phyloP scores from a whole-genome alignment of 345 rosid genomes.

The Boechera retrofracta region DNA sequence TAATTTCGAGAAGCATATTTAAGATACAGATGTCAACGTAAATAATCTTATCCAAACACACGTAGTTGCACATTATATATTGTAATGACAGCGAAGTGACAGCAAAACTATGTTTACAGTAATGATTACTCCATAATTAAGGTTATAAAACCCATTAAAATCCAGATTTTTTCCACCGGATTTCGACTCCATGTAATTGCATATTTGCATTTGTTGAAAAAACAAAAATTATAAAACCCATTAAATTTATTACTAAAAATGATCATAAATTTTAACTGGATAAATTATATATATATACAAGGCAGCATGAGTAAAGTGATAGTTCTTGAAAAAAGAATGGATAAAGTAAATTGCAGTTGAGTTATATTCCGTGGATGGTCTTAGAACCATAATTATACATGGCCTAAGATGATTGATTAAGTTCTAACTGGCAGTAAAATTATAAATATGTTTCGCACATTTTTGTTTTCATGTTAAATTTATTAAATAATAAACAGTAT shows the following conservation, averaged over 20 bases:
- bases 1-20: background rate
- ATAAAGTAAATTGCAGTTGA: background rate
- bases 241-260: background rate
- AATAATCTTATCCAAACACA: conserved; percentile 9
- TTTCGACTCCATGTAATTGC: no score
- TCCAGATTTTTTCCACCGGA: no score
- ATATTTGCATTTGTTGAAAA: no score
- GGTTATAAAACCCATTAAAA: background rate
- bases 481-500: no score
- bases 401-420: no score
- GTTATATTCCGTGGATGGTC: background rate
- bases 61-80: conserved; percentile 9
- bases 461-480: no score
- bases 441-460: no score
- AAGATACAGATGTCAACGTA: conserved; percentile 6
- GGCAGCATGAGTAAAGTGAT: background rate
- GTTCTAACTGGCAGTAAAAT: background rate
- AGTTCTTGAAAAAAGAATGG: background rate
- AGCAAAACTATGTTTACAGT: background rate
- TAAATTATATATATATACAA: background rate
- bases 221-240: background rate
- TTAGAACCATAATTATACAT: background rate
- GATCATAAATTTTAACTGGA: background rate
- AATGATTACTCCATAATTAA: background rate
- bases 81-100: conserved; percentile 20